These are phyloP conservation scores for Plasmodium sp. DNA, from an alignment of 169 alveolate genomes.

Conservation along the genomic window DNA sequence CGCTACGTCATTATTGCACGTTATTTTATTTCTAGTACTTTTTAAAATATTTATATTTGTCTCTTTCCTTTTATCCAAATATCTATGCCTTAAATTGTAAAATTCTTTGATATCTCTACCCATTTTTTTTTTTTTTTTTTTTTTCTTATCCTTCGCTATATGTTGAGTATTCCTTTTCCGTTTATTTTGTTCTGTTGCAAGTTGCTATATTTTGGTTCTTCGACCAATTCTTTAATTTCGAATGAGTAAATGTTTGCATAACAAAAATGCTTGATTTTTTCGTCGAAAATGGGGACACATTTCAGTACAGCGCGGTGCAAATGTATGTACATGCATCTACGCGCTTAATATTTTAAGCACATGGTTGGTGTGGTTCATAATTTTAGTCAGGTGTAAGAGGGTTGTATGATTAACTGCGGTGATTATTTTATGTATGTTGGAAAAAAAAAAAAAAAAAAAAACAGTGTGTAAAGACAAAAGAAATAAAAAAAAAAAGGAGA, in stretches of 20 bases:
- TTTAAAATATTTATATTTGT: not conserved
- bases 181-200: not conserved
- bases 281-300: not conserved
- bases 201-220: not conserved
- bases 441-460: not conserved
- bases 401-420: not conserved
- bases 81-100: slow-evolving; percentile 6
- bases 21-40: slow-evolving; percentile 22
- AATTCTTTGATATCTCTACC: not conserved
- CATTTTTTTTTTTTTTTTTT: slow-evolving; percentile 4
- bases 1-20: not conserved
- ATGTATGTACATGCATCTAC: not conserved
- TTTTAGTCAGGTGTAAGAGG: not conserved
- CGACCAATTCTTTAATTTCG: not conserved
- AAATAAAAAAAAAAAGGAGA: not conserved
- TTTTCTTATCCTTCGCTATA: not conserved
- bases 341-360: slow-evolving; percentile 3
- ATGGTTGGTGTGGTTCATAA: not conserved
- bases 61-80: slow-evolving; percentile 23
- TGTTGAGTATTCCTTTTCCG: not conserved
- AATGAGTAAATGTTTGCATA: not conserved
- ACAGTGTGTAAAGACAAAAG: not conserved
- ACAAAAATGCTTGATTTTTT: not conserved
- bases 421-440: not conserved
- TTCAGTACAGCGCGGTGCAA: not conserved